A percentile compares a stretch with the other conserved stretches of the same genome.
Conservation (phyloP, 1,139 yeast genomes). For the Pichia inconspicua region DNA sequence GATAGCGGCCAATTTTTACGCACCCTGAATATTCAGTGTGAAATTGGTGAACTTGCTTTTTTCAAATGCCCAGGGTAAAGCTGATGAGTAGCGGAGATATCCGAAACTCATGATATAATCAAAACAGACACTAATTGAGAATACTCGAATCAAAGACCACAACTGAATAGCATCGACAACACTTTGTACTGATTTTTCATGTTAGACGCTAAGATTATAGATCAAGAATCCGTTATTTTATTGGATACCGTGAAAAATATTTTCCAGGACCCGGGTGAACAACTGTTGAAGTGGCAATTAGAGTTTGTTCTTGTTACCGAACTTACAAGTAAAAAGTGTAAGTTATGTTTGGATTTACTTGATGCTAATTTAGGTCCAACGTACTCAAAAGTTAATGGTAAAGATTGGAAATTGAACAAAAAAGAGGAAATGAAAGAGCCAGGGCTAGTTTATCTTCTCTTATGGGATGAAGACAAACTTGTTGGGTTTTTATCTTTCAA, state of each 20-base stretch:
- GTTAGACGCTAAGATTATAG: background rate
- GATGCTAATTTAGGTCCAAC: slow-evolving; percentile 14
- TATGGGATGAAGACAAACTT: background rate
- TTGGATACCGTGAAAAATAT: background rate
- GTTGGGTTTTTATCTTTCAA: slow-evolving; percentile 14
- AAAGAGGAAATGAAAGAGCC: slow-evolving; percentile 35
- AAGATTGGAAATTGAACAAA: slow-evolving; percentile 34
- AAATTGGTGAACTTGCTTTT: no score
- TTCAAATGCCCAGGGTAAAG: no score
- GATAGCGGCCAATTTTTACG: no score
- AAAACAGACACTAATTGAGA: no score
- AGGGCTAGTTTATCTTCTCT: slow-evolving; percentile 27
- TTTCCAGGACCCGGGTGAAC: background rate
- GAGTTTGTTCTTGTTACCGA: background rate
- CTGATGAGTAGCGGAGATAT: no score
- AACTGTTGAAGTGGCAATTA: background rate
- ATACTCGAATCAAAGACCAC: no score
- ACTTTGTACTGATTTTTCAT: background rate
- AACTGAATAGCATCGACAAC: no score
- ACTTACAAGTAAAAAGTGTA: slow-evolving; percentile 1
- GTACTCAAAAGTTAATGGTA: slow-evolving; percentile 13
- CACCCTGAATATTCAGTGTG: no score
- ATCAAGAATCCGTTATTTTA: background rate
- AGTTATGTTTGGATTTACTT: slow-evolving; percentile 8
- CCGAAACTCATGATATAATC: no score